phyloP scores from a whole-genome alignment of 2,329 filamentous ascomycete genomes.

The Colletotrichum tanaceti region DNA sequence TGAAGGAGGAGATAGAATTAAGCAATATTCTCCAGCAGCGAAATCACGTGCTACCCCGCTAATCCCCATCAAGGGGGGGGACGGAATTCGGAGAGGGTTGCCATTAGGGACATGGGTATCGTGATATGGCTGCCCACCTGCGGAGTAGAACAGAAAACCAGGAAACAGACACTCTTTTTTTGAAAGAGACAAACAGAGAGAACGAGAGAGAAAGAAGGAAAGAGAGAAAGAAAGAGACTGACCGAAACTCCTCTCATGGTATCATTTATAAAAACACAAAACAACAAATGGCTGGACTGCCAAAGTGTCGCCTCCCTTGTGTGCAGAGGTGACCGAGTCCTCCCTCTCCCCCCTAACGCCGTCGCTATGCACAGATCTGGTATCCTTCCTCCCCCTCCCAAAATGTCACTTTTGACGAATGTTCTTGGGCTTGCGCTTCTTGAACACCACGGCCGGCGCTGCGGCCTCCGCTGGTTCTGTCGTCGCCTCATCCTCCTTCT shows the following conservation, averaged over 20 bases:
- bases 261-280: neutral
- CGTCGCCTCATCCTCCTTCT: constrained; percentile 54
- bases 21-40: neutral
- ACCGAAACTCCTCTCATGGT: neutral
- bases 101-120: constrained; percentile 1
- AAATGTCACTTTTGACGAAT: constrained; percentile 66
- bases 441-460: constrained; percentile 73
- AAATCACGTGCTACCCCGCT: constrained; percentile 25
- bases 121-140: neutral
- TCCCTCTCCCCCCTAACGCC: constrained; percentile 11
- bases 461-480: constrained; percentile 43
- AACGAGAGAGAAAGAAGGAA: too few species aligned
- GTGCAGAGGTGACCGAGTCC: too few species aligned
- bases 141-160: too few species aligned
- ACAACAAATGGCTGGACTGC: too few species aligned
- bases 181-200: too few species aligned
- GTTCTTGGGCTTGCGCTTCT: constrained; percentile 80
- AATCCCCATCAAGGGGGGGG: neutral
- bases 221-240: neutral
- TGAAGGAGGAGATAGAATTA: too few species aligned
- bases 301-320: neutral
- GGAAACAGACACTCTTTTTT: too few species aligned
- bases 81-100: neutral
- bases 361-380: constrained; percentile 19
- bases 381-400: neutral